Conservation (phyloP, 306 rosid species). For the Alnus rubra region DNA sequence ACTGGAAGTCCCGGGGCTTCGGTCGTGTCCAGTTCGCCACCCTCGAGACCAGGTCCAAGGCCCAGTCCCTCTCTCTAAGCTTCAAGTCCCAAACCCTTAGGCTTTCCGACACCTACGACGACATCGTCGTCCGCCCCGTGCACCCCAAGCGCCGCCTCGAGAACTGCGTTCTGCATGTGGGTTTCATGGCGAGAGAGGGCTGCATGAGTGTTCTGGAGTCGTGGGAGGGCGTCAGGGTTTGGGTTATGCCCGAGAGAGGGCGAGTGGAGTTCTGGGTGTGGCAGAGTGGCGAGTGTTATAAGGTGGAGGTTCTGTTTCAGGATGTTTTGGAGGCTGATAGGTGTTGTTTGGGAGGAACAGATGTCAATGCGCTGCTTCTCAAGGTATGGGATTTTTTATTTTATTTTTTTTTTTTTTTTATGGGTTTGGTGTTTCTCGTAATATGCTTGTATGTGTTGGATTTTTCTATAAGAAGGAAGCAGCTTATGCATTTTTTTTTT, state of each 20-base stretch:
- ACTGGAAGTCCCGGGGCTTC: constrained; percentile 81
- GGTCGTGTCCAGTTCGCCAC: constrained; percentile 85
- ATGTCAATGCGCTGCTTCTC: constrained; percentile 55
- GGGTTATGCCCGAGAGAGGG: constrained; percentile 76
- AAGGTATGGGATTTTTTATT: constrained; percentile 34
- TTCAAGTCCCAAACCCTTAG: constrained; percentile 55
- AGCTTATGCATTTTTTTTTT: not conserved
- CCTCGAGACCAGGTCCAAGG: constrained; percentile 37
- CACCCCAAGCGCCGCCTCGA: constrained; percentile 41
- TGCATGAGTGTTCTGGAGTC: constrained; percentile 54
- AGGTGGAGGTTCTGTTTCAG: constrained; percentile 66
- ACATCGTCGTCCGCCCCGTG: constrained; percentile 58
- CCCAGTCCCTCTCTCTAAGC: constrained; percentile 47
- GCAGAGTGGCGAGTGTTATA: constrained; percentile 43
- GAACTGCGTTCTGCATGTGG: constrained; percentile 49
- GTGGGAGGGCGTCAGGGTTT: constrained; percentile 61
- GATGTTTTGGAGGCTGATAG: constrained; percentile 64
- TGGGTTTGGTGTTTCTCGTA: not conserved
- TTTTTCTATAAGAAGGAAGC: not conserved
- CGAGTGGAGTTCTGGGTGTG: constrained; percentile 66
- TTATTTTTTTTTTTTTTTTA: not conserved
- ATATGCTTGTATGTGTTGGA: not conserved
- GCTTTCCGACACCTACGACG: constrained; percentile 46
- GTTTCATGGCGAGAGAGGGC: constrained; percentile 41
- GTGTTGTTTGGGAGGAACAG: constrained; percentile 40